phyloP scores from a whole-genome alignment of 306 rosid genomes.

The Citrullus amarus region DNA sequence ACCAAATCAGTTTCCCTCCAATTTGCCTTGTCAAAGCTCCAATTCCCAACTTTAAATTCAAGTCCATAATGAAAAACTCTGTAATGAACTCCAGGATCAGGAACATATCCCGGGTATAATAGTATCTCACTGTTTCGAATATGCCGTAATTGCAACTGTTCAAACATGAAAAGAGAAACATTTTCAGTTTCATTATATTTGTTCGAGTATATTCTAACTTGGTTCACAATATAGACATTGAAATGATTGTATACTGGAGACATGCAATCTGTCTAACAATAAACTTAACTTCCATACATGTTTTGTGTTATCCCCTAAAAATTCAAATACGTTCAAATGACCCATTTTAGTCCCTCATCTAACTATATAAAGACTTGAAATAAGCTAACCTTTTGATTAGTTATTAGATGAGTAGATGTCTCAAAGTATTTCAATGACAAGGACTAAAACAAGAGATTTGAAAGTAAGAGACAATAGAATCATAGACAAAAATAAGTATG shows the following conservation, averaged over 20 bases:
- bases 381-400: not conserved
- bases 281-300: not conserved
- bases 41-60: conserved; percentile 69
- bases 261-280: not conserved
- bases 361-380: not conserved
- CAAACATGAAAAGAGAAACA: not conserved
- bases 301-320: not conserved
- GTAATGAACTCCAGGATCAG: conserved; percentile 53
- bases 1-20: conserved; percentile 64
- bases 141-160: conserved; percentile 77
- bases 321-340: not conserved
- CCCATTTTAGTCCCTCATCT: not conserved
- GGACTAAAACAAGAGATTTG: not conserved
- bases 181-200: not conserved
- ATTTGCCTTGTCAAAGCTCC: conserved; percentile 96
- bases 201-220: not conserved
- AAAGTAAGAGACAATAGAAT: not conserved
- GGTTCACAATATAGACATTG: not conserved
- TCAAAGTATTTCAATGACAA: not conserved
- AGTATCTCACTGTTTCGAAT: conserved; percentile 43
- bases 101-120: conserved; percentile 84
- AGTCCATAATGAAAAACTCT: conserved; percentile 95
- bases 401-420: not conserved
- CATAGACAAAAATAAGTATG: not conserved
- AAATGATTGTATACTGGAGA: not conserved